Conservation (phyloP, 495 filamentous ascomycete genomes). For the Diplogelasinospora grovesii region DNA sequence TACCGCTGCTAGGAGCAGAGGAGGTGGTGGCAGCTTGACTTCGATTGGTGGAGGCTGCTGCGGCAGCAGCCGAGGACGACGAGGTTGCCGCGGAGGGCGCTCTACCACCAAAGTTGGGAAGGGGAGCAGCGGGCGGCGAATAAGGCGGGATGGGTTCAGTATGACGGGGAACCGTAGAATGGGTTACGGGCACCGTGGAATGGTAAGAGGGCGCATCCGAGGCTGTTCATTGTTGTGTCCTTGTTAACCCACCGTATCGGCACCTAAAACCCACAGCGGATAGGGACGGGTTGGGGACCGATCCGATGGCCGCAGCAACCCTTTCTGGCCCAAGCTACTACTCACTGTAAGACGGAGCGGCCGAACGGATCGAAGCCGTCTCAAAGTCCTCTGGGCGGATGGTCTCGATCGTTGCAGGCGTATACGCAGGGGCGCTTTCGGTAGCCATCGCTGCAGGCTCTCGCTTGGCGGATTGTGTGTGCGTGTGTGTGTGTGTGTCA, state of each 20-base stretch:
- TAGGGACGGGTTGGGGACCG: not conserved
- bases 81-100: too few relatives aligned
- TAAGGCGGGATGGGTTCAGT: constrained; percentile 37
- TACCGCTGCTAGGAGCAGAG: constrained; percentile 3
- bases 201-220: constrained; percentile 45
- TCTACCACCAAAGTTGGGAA: too few relatives aligned
- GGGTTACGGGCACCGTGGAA: constrained; percentile 29
- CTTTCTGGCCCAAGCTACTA: too few relatives aligned
- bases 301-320: too few relatives aligned
- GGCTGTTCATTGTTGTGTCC: constrained; percentile 27
- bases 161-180: too few relatives aligned
- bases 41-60: constrained; percentile 1
- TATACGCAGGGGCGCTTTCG: constrained; percentile 24
- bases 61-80: not conserved
- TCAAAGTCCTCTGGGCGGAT: constrained; percentile 42
- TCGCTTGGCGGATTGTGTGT: not conserved
- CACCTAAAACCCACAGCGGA: too few relatives aligned
- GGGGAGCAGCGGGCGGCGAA: constrained; percentile 29
- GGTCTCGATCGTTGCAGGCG: constrained; percentile 20
- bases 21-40: constrained; percentile 1
- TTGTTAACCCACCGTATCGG: too few relatives aligned
- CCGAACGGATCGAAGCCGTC: constrained; percentile 47
- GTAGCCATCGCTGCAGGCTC: constrained; percentile 15
- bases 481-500: not conserved
- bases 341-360: constrained; percentile 47